Evolutionary conservation across 2,329 filamentous ascomycete species (phyloP).

Genomic region (Penicillium sp.): DNA sequence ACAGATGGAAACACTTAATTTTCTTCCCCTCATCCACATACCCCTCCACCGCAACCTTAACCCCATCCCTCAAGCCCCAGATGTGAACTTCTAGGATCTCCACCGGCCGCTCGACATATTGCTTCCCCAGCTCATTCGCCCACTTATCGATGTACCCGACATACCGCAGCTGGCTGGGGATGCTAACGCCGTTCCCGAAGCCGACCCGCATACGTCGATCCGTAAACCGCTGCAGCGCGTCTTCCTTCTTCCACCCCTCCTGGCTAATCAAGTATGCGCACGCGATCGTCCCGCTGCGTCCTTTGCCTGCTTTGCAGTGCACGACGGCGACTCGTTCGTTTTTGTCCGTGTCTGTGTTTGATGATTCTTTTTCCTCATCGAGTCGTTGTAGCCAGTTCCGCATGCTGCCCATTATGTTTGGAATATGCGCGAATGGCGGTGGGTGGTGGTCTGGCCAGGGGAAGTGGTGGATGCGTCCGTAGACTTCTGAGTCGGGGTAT

Average conservation of each 20-base stretch:
- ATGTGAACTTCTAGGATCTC: slow-evolving; percentile 87
- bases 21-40: slow-evolving; percentile 85
- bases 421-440: slow-evolving; percentile 85
- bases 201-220: slow-evolving; percentile 82
- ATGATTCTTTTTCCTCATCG: slow-evolving; percentile 21
- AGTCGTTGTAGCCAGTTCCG: slow-evolving; percentile 71
- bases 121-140: slow-evolving; percentile 68
- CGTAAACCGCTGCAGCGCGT: slow-evolving; percentile 69
- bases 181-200: slow-evolving; percentile 87
- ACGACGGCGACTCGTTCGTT: slow-evolving; percentile 74
- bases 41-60: slow-evolving; percentile 82
- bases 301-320: slow-evolving; percentile 97
- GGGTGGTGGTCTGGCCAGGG: slow-evolving; percentile 98
- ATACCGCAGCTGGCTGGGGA: slow-evolving; percentile 87
- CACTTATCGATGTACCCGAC: slow-evolving; percentile 86
- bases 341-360: slow-evolving; percentile 29
- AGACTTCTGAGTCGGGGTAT: slow-evolving; percentile 87
- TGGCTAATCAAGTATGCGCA: slow-evolving; percentile 90
- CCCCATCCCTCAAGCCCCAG: slow-evolving; percentile 83
- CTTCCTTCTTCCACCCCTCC: slow-evolving; percentile 66
- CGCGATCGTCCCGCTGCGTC: slow-evolving; percentile 81
- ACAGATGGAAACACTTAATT: slow-evolving; percentile 81
- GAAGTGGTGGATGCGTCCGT: slow-evolving; percentile 81
- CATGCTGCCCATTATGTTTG: slow-evolving; percentile 89
- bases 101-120: slow-evolving; percentile 77